These are phyloP conservation scores for Peniophora sp. DNA, from an alignment of 1,284 basidiomycete species.

Conservation along the genomic window DNA sequence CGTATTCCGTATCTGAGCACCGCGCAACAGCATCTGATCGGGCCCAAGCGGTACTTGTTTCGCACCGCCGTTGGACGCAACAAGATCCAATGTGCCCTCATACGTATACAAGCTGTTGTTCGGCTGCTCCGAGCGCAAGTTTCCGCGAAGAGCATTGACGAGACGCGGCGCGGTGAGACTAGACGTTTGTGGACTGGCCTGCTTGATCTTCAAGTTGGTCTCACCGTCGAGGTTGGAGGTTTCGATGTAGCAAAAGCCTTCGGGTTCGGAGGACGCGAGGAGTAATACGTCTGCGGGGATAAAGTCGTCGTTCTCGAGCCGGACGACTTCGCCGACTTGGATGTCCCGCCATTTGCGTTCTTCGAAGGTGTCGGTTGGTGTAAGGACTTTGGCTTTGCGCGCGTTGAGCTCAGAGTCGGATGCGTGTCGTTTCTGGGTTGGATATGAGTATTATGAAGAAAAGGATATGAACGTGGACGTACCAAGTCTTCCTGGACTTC, in stretches of 20 bases:
- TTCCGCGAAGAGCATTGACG: constrained; percentile 72
- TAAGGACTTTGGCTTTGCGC: constrained; percentile 73
- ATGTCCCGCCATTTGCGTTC: constrained; percentile 86
- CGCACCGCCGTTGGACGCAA: constrained; percentile 47
- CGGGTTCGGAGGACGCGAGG: constrained; percentile 88
- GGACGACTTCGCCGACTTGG: constrained; percentile 86
- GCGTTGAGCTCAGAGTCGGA: constrained; percentile 92
- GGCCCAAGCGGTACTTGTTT: constrained; percentile 89
- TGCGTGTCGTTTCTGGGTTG: constrained; percentile 83
- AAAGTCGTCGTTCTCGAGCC: constrained; percentile 88
- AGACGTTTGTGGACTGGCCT: constrained; percentile 81
- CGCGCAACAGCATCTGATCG: constrained; percentile 90
- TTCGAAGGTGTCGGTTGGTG: constrained; percentile 58
- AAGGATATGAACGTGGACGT: constrained; percentile 14
- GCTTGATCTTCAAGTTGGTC: constrained; percentile 99
- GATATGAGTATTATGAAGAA: constrained; percentile 4
- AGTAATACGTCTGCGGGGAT: constrained; percentile 95
- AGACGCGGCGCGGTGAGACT: constrained; percentile 72
- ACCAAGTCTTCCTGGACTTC: constrained; percentile 93
- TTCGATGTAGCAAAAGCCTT: constrained; percentile 96
- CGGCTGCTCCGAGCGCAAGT: constrained; percentile 89
- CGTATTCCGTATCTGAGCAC: constrained; percentile 95
- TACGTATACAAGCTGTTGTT: constrained; percentile 98
- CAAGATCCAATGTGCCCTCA: constrained; percentile 76
- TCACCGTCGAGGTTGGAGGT: constrained; percentile 97